Conservation (phyloP, 768 basidiomycete species). For the Tricholoma sp. region DNA sequence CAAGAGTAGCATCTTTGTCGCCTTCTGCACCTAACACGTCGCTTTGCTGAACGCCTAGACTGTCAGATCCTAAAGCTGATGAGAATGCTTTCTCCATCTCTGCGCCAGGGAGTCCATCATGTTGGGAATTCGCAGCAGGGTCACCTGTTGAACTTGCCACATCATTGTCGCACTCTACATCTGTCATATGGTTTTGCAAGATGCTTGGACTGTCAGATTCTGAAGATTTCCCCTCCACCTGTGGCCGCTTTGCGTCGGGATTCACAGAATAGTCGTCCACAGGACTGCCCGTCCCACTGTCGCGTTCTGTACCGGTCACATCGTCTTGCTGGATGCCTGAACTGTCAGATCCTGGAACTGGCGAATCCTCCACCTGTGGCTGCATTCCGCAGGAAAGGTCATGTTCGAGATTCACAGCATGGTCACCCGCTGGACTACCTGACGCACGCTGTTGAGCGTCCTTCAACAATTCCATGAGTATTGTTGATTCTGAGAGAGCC, state of each 20-base stretch:
- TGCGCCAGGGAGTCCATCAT: background rate
- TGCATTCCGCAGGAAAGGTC: background rate
- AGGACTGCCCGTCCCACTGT: background rate
- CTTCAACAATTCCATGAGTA: constrained; percentile 3
- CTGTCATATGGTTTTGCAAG: no score
- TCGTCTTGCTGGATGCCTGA: background rate
- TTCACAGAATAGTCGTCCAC: no score
- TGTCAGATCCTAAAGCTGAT: no score
- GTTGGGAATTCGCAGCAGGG: background rate
- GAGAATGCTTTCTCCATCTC: background rate
- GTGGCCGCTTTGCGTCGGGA: no score
- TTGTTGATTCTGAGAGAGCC: constrained; percentile 1
- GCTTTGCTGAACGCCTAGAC: background rate
- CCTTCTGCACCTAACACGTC: background rate
- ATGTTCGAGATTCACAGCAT: background rate
- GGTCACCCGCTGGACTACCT: background rate
- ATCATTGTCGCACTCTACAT: no score
- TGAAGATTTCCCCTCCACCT: no score
- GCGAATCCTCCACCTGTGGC: background rate
- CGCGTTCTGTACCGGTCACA: background rate
- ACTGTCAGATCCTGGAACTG: no score
- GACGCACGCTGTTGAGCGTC: background rate
- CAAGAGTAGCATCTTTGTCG: background rate
- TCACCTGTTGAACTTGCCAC: background rate
- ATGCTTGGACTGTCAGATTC: no score